Conservation (phyloP, 768 basidiomycete genomes). For the Obba rivulosa region DNA sequence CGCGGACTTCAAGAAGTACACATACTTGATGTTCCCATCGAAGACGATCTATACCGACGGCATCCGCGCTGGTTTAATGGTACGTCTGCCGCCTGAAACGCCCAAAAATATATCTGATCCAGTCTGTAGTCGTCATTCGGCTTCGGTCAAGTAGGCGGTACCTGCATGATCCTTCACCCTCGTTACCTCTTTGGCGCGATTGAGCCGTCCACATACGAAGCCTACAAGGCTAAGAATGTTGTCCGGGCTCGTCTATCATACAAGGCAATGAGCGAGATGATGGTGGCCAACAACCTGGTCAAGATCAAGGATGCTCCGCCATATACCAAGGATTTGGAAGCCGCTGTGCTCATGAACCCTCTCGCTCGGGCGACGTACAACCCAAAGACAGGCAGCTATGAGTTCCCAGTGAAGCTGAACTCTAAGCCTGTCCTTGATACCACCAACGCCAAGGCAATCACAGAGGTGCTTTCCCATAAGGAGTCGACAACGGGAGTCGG, state of each 20-base stretch:
- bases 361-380: constrained; percentile 80
- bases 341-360: constrained; percentile 85
- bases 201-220: constrained; percentile 68
- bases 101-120: constrained; percentile 1
- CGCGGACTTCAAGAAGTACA: constrained; percentile 83
- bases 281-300: constrained; percentile 90
- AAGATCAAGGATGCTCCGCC: constrained; percentile 93
- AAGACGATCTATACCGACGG: constrained; percentile 94
- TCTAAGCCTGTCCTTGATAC: constrained; percentile 46
- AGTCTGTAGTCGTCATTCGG: constrained; percentile 79
- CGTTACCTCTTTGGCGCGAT: constrained; percentile 85
- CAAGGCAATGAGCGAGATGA: constrained; percentile 93
- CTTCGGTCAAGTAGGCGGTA: constrained; percentile 98
- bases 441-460: constrained; percentile 63
- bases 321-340: constrained; percentile 82
- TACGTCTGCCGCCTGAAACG: constrained; percentile 27
- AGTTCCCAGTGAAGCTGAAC: constrained; percentile 63
- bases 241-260: constrained; percentile 67
- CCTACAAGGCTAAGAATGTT: constrained; percentile 68
- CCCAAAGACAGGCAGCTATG: constrained; percentile 81
- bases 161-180: constrained; percentile 82
- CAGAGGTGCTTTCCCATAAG: constrained; percentile 44
- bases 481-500: constrained; percentile 69
- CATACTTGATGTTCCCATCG: constrained; percentile 95
- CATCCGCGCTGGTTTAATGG: constrained; percentile 84